These are phyloP conservation scores for Neonectria hederae DNA, from an alignment of 2,329 filamentous ascomycete genomes.

Conservation along the genomic window DNA sequence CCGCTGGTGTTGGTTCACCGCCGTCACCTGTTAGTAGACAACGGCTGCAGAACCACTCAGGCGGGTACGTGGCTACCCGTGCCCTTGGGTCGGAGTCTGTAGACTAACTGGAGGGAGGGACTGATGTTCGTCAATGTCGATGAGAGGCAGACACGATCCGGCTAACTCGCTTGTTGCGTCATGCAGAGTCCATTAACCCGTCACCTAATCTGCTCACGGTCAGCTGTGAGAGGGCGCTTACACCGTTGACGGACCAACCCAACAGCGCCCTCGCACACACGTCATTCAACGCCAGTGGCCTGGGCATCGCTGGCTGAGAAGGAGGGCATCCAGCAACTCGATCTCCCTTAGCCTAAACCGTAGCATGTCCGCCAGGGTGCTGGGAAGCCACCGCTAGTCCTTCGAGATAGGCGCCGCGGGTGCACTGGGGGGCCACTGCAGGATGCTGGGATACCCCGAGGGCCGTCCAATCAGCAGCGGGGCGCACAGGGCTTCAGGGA, in stretches of 20 bases:
- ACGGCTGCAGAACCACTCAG: constrained; percentile 18
- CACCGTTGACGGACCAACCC: constrained; percentile 13
- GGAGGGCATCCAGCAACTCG: not conserved
- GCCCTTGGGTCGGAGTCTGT: constrained; percentile 27
- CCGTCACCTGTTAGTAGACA: constrained; percentile 9
- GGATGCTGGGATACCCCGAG: constrained; percentile 1
- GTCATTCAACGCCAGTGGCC: constrained; percentile 39
- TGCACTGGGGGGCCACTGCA: constrained; percentile 4
- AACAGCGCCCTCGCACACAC: constrained; percentile 27
- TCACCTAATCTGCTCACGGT: constrained; percentile 28
- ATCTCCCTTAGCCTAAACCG: not conserved
- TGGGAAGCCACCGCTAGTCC: constrained; percentile 23
- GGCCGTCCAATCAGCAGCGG: constrained; percentile 19
- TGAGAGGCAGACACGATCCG: constrained; percentile 9
- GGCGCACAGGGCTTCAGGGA: constrained; percentile 2
- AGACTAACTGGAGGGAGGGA: not conserved
- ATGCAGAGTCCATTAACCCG: constrained; percentile 30
- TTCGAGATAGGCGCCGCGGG: constrained; percentile 27
- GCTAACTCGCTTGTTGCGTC: constrained; percentile 23
- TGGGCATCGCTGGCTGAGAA: constrained; percentile 29
- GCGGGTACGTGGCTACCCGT: constrained; percentile 28
- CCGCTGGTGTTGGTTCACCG: constrained; percentile 24
- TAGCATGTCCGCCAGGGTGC: not conserved
- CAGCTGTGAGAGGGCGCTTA: constrained; percentile 38
- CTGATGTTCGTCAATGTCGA: constrained; percentile 4